Conservation (phyloP, 176 grass and related monocot genomes). For the Triticum urartu region DNA sequence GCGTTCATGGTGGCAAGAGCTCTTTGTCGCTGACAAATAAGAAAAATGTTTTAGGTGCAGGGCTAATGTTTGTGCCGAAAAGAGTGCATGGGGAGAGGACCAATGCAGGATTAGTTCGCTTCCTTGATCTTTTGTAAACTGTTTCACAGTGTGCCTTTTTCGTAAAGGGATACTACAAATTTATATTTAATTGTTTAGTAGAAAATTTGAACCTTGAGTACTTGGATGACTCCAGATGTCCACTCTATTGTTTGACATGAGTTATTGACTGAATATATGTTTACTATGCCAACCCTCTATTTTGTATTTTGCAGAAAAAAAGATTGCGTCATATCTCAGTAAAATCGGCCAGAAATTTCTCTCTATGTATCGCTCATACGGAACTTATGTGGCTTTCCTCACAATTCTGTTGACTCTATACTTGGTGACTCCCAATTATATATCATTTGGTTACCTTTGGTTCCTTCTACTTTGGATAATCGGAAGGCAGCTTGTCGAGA, state of each 20-base stretch:
- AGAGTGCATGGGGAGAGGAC: neutral
- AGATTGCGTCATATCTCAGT: constrained; percentile 85
- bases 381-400: constrained; percentile 93
- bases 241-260: neutral
- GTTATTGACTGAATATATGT: constrained; percentile 13
- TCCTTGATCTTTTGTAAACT: neutral
- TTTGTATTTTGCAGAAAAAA: constrained; percentile 69
- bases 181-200: constrained; percentile 6
- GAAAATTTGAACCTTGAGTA: neutral
- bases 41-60: neutral
- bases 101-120: neutral
- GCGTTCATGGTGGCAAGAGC: neutral
- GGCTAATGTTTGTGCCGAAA: neutral
- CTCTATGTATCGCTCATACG: constrained; percentile 84
- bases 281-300: constrained; percentile 28
- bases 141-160: neutral
- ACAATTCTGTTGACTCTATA: constrained; percentile 95
- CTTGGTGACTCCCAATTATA: constrained; percentile 94
- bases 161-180: neutral
- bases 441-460: constrained; percentile 97
- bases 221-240: neutral
- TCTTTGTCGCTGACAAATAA: neutral
- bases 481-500: constrained; percentile 87
- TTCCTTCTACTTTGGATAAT: constrained; percentile 99
- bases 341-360: constrained; percentile 89